A percentile compares a stretch with the other conserved stretches of the same genome.
Conservation (phyloP, 371 early-diverging fungal species). For the Mucor velutinosus region DNA sequence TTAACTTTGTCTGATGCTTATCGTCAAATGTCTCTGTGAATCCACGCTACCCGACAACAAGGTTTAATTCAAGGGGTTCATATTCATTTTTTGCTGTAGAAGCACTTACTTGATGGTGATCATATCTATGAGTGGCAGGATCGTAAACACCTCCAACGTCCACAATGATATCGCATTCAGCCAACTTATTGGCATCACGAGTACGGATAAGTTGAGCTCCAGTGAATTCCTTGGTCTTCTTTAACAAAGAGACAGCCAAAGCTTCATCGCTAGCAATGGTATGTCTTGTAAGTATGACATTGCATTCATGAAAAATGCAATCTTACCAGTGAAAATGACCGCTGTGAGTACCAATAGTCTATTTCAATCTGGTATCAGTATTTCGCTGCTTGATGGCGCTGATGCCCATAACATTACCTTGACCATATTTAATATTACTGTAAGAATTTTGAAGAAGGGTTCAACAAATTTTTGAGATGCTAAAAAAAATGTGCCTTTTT, state of each 20-base stretch:
- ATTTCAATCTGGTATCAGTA: not conserved
- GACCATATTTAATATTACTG: constrained; percentile 26
- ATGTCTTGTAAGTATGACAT: not conserved
- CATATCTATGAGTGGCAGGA: constrained; percentile 79
- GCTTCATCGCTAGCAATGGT: constrained; percentile 81
- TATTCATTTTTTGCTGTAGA: not conserved
- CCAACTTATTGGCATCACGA: constrained; percentile 83
- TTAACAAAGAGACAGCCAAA: constrained; percentile 90
- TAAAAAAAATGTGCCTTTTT: not conserved
- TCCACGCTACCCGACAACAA: constrained; percentile 59
- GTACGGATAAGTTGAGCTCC: constrained; percentile 82
- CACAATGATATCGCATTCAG: constrained; percentile 88
- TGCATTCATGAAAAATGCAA: not conserved
- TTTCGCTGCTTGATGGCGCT: no score
- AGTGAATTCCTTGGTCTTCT: constrained; percentile 67
- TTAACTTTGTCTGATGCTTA: constrained; percentile 82
- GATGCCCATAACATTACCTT: constrained; percentile 12
- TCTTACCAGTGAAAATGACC: constrained; percentile 84
- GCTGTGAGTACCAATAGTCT: constrained; percentile 84
- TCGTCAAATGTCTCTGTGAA: constrained; percentile 89
- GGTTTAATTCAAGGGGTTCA: not conserved
- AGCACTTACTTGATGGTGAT: constrained; percentile 90
- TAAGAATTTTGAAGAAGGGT: constrained; percentile 13
- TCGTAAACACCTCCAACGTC: constrained; percentile 98
- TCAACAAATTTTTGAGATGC: not conserved